Evolutionary conservation across 805 yeast genomes (phyloP).

Genomic region (Cephaloascus albidus): DNA sequence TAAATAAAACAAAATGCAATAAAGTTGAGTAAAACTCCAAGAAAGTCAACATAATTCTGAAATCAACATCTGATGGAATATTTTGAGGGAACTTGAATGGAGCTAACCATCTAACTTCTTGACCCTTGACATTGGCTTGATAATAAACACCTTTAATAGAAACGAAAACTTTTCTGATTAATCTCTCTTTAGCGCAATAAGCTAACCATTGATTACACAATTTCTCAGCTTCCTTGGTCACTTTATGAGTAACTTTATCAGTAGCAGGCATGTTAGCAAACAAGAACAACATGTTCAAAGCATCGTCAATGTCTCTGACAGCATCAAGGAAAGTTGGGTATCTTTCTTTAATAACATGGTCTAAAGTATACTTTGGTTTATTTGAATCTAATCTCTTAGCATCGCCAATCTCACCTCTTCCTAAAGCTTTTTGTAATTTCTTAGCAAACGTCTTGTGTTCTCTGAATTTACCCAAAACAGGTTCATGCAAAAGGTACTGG

Average conservation of each 20-base stretch:
- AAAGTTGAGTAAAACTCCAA: slow-evolving; percentile 92
- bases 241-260: slow-evolving; percentile 64
- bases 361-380: slow-evolving; percentile 79
- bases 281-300: slow-evolving; percentile 86
- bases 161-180: slow-evolving; percentile 82
- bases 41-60: slow-evolving; percentile 93
- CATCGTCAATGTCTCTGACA: slow-evolving; percentile 88
- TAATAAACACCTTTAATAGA: slow-evolving; percentile 96
- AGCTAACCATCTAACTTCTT: slow-evolving; percentile 90
- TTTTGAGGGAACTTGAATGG: slow-evolving; percentile 97
- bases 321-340: slow-evolving; percentile 94
- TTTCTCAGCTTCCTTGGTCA: slow-evolving; percentile 81
- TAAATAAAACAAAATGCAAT: slow-evolving; percentile 77
- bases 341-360: slow-evolving; percentile 87
- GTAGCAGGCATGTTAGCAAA: slow-evolving; percentile 95
- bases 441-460: slow-evolving; percentile 93
- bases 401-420: slow-evolving; percentile 83
- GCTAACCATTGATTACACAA: slow-evolving; percentile 95
- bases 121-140: slow-evolving; percentile 84
- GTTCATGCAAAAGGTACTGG: slow-evolving; percentile 92
- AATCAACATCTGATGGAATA: slow-evolving; percentile 90
- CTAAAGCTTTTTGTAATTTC: slow-evolving; percentile 81
- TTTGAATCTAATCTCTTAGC: slow-evolving; percentile 79
- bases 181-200: slow-evolving; percentile 75
- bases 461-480: slow-evolving; percentile 82